Base-by-base conservation (phyloP, 2,329 filamentous ascomycete species). In the Blastomyces parvus region DNA sequence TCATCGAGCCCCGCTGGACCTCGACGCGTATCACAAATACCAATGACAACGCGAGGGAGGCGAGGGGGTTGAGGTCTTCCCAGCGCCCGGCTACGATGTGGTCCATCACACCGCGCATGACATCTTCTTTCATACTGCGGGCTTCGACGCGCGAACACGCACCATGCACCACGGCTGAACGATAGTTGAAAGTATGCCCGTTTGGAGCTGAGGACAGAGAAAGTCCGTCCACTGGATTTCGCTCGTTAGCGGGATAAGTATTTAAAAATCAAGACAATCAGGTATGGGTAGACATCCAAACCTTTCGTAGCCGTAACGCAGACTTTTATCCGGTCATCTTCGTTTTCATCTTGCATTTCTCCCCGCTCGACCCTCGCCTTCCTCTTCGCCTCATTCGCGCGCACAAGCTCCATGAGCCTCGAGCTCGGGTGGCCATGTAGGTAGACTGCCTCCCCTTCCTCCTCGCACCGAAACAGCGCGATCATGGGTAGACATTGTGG, bases 151-250 rank as follows among this genome's bases (percentile, higher is more conserved):
- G 74, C 7, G 76, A 80, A 0, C 87, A 91, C 72, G 86, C 83
- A 0, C 90, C 91, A 70, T 92, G 90, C 14, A 93, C 80, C 8
- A 91, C 79, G 14, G 88, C 89, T 48, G 86, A 90, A 66, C 90
- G 89, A 78, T 93, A 95, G 79, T 95, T 93, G 79, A 90, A 91
- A 77, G 84, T 89, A 78, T 94, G 89, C 64, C 83, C 84, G 78
- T 90, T 88, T 19, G 90, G 88, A 0, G 90, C 90, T 11, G 94
- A 82, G 22, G 88, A 84, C 38, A 95, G 84, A 7, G 95, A 86
- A 60, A 93, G 79, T 46, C 90, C 90, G 77, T 95, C 90, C 48
- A 59, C 56, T 59, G 2, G 3, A 19, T 27, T 22, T 5, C 5
- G 0, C n/a, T 25, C 25, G 38, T 59, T 44, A 46, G 38, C 40